Evolutionary conservation across 148 eudicot genomes (phyloP).

Genomic region (Beta vulgaris): DNA sequence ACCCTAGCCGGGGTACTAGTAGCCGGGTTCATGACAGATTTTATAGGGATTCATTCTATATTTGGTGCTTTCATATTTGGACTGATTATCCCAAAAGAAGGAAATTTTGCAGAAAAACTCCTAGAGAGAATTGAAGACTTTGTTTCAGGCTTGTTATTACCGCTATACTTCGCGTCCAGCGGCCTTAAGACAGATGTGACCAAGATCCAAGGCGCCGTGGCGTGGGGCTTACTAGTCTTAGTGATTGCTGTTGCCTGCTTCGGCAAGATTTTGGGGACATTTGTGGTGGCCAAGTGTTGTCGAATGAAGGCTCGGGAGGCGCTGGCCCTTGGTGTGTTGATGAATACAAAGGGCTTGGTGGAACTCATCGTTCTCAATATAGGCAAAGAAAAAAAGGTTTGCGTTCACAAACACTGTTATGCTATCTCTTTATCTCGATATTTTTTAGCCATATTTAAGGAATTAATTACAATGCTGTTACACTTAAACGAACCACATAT

Average conservation of each 20-base stretch:
- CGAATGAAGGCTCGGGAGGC: conserved; percentile 38
- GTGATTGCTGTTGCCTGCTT: conserved; percentile 41
- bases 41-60: conserved; percentile 51
- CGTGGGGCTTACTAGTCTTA: conserved; percentile 49
- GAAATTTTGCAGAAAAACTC: conserved; percentile 27
- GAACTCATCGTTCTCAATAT: conserved; percentile 59
- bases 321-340: conserved; percentile 43
- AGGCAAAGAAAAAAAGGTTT: conserved; percentile 51
- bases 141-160: conserved; percentile 40
- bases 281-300: conserved; percentile 32
- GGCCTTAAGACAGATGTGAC: conserved; percentile 54
- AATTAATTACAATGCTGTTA: too few species aligned
- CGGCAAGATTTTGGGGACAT: conserved; percentile 51
- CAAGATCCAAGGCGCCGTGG: conserved; percentile 36
- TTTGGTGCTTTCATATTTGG: conserved; percentile 55
- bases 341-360: conserved; percentile 60
- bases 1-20: conserved; percentile 40
- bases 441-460: too few species aligned
- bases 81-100: conserved; percentile 42
- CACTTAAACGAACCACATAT: too few species aligned
- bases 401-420: too few species aligned
- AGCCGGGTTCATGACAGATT: conserved; percentile 49
- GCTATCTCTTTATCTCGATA: too few species aligned
- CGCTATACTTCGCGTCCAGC: conserved; percentile 51
- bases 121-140: conserved; percentile 50